phyloP scores from a whole-genome alignment of 2,329 filamentous ascomycete species.

The Neurospora sp. region DNA sequence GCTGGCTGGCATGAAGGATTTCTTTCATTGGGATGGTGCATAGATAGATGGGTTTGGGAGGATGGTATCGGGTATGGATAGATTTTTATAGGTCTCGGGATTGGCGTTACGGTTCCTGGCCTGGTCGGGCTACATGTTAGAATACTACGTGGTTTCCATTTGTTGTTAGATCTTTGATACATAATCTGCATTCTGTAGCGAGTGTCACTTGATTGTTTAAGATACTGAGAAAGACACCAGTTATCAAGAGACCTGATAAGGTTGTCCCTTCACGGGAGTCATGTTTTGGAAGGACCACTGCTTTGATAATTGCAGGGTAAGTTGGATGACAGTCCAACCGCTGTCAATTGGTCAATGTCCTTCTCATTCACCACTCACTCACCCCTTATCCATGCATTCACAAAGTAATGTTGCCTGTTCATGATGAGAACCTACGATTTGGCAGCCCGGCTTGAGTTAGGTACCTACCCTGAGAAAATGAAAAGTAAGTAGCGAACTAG shows the following conservation, averaged over 20 bases:
- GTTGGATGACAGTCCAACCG: neutral
- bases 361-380: too few species aligned
- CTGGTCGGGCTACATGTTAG: neutral
- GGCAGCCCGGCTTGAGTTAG: too few species aligned
- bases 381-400: too few species aligned
- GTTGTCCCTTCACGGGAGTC: neutral
- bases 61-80: neutral
- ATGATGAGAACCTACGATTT: too few species aligned
- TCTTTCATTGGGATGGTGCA: neutral
- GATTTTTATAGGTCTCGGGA: neutral
- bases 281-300: neutral
- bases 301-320: neutral
- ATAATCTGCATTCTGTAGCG: neutral
- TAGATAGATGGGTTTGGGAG: neutral
- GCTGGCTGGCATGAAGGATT: neutral
- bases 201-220: neutral
- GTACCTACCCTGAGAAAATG: too few species aligned
- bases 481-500: too few species aligned
- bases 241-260: neutral
- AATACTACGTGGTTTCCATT: neutral
- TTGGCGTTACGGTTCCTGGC: neutral
- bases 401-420: too few species aligned
- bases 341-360: too few species aligned
- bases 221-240: neutral
- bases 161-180: neutral